These are phyloP conservation scores for Lactifluus rugatus DNA, from an alignment of 768 basidiomycete species.

Conservation along the genomic window DNA sequence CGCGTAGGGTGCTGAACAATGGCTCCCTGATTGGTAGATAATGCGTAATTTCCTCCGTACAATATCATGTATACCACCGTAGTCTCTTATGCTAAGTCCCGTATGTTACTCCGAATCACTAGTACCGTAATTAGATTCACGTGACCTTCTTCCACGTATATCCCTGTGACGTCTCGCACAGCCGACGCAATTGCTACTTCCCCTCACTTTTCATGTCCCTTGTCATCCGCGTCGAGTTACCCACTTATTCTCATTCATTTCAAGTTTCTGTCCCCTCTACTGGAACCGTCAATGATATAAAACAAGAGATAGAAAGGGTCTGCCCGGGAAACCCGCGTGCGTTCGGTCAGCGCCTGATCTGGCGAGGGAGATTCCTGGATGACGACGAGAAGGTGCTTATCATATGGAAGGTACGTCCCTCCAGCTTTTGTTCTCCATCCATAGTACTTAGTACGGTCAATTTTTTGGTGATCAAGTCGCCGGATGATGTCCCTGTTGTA, in stretches of 20 bases:
- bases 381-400: constrained; percentile 57
- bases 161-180: neutral
- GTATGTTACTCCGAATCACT: no score
- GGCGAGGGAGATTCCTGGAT: constrained; percentile 56
- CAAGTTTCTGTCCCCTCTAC: constrained; percentile 38
- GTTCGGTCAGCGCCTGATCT: constrained; percentile 70
- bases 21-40: neutral
- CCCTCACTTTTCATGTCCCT: constrained; percentile 18
- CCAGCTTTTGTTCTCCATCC: neutral
- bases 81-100: no score
- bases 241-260: constrained; percentile 65
- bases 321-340: constrained; percentile 58
- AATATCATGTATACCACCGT: no score
- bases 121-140: neutral
- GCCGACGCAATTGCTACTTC: neutral
- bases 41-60: no score
- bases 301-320: constrained; percentile 48
- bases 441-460: neutral
- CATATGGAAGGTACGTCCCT: constrained; percentile 55
- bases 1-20: neutral
- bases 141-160: constrained; percentile 16
- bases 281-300: constrained; percentile 52
- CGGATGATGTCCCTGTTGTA: constrained; percentile 49
- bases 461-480: constrained; percentile 29
- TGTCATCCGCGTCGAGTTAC: constrained; percentile 58